Conservation (phyloP, 441 rosid genomes). For the Adansonia grandidieri region DNA sequence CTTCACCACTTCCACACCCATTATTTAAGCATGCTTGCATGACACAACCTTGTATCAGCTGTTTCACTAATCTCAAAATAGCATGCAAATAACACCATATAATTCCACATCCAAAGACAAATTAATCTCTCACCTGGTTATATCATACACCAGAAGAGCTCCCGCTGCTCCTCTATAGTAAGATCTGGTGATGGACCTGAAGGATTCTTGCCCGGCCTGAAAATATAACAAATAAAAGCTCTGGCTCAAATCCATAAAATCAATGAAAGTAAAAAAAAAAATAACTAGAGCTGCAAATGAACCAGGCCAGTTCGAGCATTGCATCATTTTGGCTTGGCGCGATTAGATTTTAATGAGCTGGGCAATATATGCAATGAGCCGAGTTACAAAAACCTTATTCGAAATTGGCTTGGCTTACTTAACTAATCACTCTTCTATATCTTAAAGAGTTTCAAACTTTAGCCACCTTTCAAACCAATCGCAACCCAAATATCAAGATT, state of each 20-base stretch:
- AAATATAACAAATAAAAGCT: slow-evolving; percentile 12
- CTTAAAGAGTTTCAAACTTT: not conserved
- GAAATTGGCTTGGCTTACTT: not conserved
- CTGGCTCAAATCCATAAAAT: not conserved
- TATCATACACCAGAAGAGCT: slow-evolving; percentile 75
- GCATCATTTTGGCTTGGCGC: not conserved
- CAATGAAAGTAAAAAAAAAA: not conserved
- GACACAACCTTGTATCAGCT: not conserved
- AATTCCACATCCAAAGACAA: not conserved
- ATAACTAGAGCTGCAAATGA: no score
- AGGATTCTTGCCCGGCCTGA: slow-evolving; percentile 83
- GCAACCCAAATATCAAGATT: not conserved
- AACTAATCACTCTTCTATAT: not conserved
- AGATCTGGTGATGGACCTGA: slow-evolving; percentile 76
- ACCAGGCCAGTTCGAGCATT: no score
- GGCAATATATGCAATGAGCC: not conserved
- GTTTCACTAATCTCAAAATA: not conserved
- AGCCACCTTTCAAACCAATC: slow-evolving; percentile 1
- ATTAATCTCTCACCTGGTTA: slow-evolving; percentile 56
- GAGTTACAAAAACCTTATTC: not conserved
- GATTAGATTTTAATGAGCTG: not conserved
- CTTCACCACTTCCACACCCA: not conserved
- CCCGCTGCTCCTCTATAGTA: slow-evolving; percentile 85
- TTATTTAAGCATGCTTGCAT: not conserved
- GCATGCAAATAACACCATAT: not conserved